A percentile compares a stretch with the other conserved stretches of the same genome.
phyloP scores from a whole-genome alignment of 352 stramenopile species.

The Phytopythium cucurbitacearum region DNA sequence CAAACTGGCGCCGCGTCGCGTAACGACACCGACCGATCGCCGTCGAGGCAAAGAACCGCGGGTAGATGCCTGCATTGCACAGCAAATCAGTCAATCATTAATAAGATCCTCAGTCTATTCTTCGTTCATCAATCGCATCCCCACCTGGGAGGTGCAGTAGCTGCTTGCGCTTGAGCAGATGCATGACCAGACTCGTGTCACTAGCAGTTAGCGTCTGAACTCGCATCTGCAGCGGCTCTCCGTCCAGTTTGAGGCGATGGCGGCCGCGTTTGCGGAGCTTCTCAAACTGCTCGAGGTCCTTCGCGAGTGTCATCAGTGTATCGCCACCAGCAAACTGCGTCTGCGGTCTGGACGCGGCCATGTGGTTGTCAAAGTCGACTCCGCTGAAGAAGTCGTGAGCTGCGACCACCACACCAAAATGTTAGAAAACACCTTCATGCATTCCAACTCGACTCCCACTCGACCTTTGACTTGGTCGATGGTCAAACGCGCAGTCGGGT shows the following conservation, averaged over 20 bases:
- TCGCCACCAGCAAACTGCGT: constrained; percentile 34
- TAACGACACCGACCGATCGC: constrained; percentile 53
- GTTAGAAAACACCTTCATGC: not conserved
- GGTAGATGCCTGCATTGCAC: constrained; percentile 46
- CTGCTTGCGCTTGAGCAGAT: constrained; percentile 72
- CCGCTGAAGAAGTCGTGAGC: constrained; percentile 70
- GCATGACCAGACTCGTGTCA: constrained; percentile 57
- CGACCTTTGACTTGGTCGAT: constrained; percentile 65
- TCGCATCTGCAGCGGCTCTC: constrained; percentile 32
- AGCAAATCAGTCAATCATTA: constrained; percentile 2
- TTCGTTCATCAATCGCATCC: not conserved
- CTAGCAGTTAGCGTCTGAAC: constrained; percentile 26
- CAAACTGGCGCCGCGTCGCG: constrained; percentile 45
- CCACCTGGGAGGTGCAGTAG: constrained; percentile 60
- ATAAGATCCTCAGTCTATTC: not conserved
- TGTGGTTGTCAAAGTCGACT: constrained; percentile 66
- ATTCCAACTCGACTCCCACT: no score
- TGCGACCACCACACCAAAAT: constrained; percentile 12
- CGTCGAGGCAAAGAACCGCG: constrained; percentile 58
- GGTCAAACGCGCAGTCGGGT: constrained; percentile 30
- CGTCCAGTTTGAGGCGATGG: constrained; percentile 18
- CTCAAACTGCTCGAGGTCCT: constrained; percentile 35
- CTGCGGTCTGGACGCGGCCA: constrained; percentile 26
- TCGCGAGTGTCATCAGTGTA: constrained; percentile 40
- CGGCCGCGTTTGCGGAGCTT: constrained; percentile 16